Base-by-base conservation (phyloP, 805 yeast species). In the Candida yuanshanica region DNA sequence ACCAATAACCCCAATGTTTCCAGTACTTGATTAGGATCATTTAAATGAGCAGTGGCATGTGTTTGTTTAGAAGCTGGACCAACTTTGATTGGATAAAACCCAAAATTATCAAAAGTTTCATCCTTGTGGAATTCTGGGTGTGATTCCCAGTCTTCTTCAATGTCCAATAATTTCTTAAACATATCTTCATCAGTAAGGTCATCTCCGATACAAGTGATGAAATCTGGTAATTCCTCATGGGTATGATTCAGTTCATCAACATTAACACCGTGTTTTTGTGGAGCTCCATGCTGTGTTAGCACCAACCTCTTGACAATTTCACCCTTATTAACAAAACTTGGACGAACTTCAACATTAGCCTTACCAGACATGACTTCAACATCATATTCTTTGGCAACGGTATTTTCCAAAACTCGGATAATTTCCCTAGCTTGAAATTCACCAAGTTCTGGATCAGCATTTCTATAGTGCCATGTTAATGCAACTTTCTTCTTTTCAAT, bases 121-220 rank as follows among this genome's bases (percentile, higher is more conserved):
- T 60, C 62, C 31, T 67, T 59, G 7, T 66, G 63, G 3, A 66
- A 59, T 9, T 58, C 59, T 14, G 62, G 60, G 16, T 69, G 56
- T 12, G 56, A 47, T 45, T 63, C 65, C 83, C 83, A 78, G n/a
- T 55, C 51, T 3, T 58, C 54, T 52, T 83, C 88, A 50, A 86
- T 77, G 3, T 66, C 69, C 43, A 80, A 76, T 53, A 93, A 68
- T 21, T 91, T 82, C 44, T 69, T 72, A 62, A 93, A 93, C 99
- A 93, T 93, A 57, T 93, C 99, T 62, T 93, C 99, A 62, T 93
- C 99, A 0, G 99, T 93, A 33, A 82, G 73, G 61, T 93, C 99
- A 62, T 93, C 99, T 38, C 99, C 99, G 34, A 88, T 64, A 65
- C 98, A 93, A 41, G 91, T 63, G 32, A 85, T 77, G 57, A 93